These are phyloP conservation scores for Pseudogymnoascus sp. DNA, from an alignment of 2,329 filamentous ascomycete genomes.

Conservation along the genomic window DNA sequence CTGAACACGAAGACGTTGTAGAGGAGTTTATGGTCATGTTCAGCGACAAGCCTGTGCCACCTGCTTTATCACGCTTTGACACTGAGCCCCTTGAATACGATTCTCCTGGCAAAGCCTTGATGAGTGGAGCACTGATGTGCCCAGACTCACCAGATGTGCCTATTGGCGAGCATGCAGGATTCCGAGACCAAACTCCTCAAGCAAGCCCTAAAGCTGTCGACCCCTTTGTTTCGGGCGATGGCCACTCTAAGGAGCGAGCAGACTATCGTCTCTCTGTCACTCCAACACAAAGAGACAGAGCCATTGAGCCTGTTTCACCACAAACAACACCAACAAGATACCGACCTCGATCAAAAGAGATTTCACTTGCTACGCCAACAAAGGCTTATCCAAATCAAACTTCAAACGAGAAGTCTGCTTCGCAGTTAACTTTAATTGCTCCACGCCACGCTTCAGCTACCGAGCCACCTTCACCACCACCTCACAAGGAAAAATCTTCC, in stretches of 20 bases:
- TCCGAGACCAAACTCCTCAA: not conserved
- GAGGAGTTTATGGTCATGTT: conserved; percentile 39
- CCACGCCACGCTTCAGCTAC: not conserved
- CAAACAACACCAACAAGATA: conserved; percentile 2
- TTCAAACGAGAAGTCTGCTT: not conserved
- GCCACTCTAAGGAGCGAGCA: not conserved
- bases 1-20: conserved; percentile 51
- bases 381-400: not conserved
- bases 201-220: not conserved
- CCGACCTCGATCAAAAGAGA: not conserved
- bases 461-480: not conserved
- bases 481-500: not conserved
- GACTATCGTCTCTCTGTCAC: not conserved
- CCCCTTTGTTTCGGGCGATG: not conserved
- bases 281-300: conserved; percentile 4
- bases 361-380: not conserved
- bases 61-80: conserved; percentile 29
- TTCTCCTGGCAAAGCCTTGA: conserved; percentile 20
- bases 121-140: conserved; percentile 15
- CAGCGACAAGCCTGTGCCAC: conserved; percentile 42
- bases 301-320: not conserved
- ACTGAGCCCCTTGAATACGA: conserved; percentile 26
- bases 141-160: not conserved
- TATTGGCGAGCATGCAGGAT: conserved; percentile 8
- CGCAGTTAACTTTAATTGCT: not conserved